Conservation (phyloP, 1,284 basidiomycete species). For the Ganoderma resinaceum region DNA sequence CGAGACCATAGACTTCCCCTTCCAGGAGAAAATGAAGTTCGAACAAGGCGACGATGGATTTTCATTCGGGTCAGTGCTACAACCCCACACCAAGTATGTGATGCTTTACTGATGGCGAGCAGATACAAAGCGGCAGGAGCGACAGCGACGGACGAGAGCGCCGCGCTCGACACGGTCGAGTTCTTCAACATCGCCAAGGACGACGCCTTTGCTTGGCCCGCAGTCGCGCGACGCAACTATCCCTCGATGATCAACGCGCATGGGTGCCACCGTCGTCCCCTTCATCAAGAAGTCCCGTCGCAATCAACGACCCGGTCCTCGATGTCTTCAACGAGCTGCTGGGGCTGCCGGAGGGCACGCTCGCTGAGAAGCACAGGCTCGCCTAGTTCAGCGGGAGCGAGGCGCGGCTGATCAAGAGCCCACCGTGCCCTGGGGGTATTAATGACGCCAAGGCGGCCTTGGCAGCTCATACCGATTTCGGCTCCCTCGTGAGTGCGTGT, state of each 20-base stretch:
- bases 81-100: not conserved
- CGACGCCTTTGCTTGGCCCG: constrained; percentile 40
- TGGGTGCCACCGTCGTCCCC: constrained; percentile 36
- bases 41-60: constrained; percentile 42
- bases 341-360: constrained; percentile 41
- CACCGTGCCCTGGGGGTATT: constrained; percentile 20
- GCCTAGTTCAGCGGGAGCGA: constrained; percentile 25
- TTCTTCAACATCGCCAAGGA: constrained; percentile 43
- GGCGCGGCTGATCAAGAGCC: constrained; percentile 40
- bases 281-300: constrained; percentile 40
- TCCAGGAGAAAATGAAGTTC: constrained; percentile 32
- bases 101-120: not conserved
- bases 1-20: constrained; percentile 2
- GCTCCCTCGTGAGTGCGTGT: constrained; percentile 34
- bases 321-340: constrained; percentile 41
- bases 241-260: constrained; percentile 38
- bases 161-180: constrained; percentile 42
- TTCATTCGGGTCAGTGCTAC: constrained; percentile 35
- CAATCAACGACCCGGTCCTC: constrained; percentile 41
- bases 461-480: constrained; percentile 44
- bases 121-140: constrained; percentile 45
- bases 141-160: constrained; percentile 42
- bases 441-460: constrained; percentile 31
- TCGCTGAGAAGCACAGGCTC: constrained; percentile 35
- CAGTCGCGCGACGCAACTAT: constrained; percentile 35